Percentiles rank a stretch among this genome's conserved stretches.
phyloP scores from a whole-genome alignment of 148 eudicot species.

The Silene latifolia region DNA sequence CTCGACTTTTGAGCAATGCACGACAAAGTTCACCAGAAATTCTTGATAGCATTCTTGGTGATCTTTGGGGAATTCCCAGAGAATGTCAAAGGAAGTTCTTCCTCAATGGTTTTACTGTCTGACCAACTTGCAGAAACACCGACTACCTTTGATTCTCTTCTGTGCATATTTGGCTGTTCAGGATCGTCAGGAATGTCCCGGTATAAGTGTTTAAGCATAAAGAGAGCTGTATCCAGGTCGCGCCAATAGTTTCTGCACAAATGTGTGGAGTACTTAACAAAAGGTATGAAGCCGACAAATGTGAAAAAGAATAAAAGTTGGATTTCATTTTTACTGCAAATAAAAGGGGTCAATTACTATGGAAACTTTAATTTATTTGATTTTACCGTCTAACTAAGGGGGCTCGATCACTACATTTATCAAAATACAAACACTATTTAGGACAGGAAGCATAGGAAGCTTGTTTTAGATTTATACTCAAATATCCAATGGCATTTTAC shows the following conservation, averaged over 20 bases:
- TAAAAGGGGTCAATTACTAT: neutral
- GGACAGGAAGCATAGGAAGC: neutral
- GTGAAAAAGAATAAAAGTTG: neutral
- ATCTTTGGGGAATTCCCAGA: constrained; percentile 42
- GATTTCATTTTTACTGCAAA: neutral
- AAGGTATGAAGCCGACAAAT: neutral
- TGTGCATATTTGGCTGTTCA: constrained; percentile 1
- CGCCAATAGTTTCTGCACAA: constrained; percentile 87
- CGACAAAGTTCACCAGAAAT: constrained; percentile 7
- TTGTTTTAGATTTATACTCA: neutral
- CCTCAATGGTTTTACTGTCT: constrained; percentile 13
- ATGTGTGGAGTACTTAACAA: neutral
- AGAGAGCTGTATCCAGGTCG: constrained; percentile 83
- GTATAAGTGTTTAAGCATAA: constrained; percentile 79
- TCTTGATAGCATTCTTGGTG: constrained; percentile 26
- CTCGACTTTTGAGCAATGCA: neutral
- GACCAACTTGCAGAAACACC: constrained; percentile 10
- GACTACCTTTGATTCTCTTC: neutral
- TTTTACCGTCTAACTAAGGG: neutral
- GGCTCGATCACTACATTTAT: neutral
- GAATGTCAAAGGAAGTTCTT: constrained; percentile 60
- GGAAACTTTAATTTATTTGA: neutral
- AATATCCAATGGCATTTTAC: neutral
- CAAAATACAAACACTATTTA: neutral
- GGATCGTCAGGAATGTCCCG: constrained; percentile 63